Evolutionary conservation across 1,284 basidiomycete species (phyloP).

Genomic region (Hortiboletus rubellus): DNA sequence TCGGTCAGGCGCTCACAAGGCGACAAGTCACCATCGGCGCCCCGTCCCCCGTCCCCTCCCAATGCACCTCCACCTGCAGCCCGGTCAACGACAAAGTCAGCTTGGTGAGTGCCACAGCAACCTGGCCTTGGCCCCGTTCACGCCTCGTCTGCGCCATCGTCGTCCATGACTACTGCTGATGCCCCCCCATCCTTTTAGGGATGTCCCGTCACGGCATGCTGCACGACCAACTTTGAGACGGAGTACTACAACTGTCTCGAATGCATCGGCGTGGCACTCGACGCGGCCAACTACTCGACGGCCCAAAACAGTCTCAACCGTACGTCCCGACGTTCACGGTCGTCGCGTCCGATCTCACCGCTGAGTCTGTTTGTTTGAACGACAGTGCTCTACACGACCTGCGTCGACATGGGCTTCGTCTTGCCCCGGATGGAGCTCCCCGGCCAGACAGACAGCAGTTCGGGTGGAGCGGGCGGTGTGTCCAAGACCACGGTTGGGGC

Average conservation of each 20-base stretch:
- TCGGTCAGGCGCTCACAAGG: background rate
- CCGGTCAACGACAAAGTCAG: slow-evolving; percentile 31
- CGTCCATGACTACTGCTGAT: background rate
- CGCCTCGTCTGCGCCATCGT: too few species aligned
- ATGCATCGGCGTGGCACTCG: slow-evolving; percentile 35
- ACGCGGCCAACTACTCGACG: slow-evolving; percentile 29
- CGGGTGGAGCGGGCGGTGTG: slow-evolving; percentile 13
- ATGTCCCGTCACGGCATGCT: slow-evolving; percentile 36
- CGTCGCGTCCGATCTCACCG: background rate
- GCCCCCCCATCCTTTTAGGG: background rate
- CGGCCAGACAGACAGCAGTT: slow-evolving; percentile 39
- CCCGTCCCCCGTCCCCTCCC: slow-evolving; percentile 29
- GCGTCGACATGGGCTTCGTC: slow-evolving; percentile 32
- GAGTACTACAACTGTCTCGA: slow-evolving; percentile 39
- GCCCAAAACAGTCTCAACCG: slow-evolving; percentile 35
- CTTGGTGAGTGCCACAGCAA: slow-evolving; percentile 19
- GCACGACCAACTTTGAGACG: slow-evolving; percentile 36
- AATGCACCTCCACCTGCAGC: slow-evolving; percentile 39
- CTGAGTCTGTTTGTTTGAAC: background rate
- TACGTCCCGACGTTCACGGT: slow-evolving; percentile 6
- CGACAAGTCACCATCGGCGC: slow-evolving; percentile 19
- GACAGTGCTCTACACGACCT: slow-evolving; percentile 35
- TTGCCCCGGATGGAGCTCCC: slow-evolving; percentile 41
- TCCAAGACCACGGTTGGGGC: slow-evolving; percentile 1
- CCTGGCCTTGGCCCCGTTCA: too few species aligned